Conservation (phyloP, 2,329 filamentous ascomycete genomes). For the Trichoderma sp. region DNA sequence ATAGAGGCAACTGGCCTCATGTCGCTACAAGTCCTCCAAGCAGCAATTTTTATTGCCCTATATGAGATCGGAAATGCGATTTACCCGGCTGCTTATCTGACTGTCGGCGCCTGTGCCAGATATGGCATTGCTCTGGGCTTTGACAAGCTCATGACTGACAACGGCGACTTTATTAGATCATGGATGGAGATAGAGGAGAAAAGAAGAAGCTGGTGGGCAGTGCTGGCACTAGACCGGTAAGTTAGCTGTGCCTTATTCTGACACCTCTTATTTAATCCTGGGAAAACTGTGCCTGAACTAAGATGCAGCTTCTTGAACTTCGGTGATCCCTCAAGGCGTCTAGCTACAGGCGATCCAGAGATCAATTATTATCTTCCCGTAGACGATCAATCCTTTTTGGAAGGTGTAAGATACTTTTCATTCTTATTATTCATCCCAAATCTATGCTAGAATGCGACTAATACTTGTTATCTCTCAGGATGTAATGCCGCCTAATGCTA, state of each 20-base stretch:
- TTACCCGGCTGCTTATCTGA: neutral
- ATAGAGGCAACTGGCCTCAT: neutral
- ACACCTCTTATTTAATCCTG: neutral
- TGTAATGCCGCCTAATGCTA: neutral
- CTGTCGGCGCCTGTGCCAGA: neutral
- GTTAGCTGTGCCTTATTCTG: rapidly evolving
- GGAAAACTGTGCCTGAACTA: neutral
- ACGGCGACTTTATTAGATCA: neutral
- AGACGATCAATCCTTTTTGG: neutral
- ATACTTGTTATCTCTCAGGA: neutral
- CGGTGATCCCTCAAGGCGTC: neutral
- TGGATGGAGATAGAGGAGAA: slow-evolving; percentile 11
- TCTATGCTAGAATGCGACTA: neutral
- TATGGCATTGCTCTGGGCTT: neutral
- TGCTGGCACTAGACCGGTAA: neutral
- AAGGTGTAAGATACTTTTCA: neutral
- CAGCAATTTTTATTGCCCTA: neutral
- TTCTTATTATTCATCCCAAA: neutral
- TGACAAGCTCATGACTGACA: neutral
- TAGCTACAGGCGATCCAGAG: neutral
- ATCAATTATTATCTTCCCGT: slow-evolving; percentile 2
- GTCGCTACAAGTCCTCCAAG: neutral
- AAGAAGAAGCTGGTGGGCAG: slow-evolving; percentile 5
- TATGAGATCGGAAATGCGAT: neutral
- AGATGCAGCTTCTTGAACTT: neutral